These are phyloP conservation scores for Diaporthe citri DNA, from an alignment of 2,329 filamentous ascomycete species.

Conservation along the genomic window DNA sequence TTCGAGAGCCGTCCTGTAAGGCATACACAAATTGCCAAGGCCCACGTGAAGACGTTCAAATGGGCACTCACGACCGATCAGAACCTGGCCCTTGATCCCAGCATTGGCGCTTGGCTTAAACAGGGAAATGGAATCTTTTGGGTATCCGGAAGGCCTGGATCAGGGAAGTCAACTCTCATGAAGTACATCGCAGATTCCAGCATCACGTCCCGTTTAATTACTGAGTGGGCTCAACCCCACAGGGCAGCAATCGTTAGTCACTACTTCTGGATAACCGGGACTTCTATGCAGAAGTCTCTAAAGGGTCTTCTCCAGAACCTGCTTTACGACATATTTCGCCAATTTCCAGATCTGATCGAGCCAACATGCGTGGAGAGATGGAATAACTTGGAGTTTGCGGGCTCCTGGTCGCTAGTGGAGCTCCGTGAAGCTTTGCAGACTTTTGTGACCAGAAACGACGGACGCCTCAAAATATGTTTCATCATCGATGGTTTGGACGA, in stretches of 20 bases:
- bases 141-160: slow-evolving; percentile 32
- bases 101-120: slow-evolving; percentile 3
- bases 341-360: slow-evolving; percentile 20
- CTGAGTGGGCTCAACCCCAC: neutral
- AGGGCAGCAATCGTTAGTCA: slow-evolving; percentile 12
- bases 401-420: slow-evolving; percentile 16
- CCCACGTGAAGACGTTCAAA: slow-evolving; percentile 25
- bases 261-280: slow-evolving; percentile 35
- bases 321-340: slow-evolving; percentile 28
- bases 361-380: neutral
- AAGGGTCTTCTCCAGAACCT: slow-evolving; percentile 22
- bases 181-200: slow-evolving; percentile 17
- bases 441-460: neutral
- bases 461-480: slow-evolving; percentile 1
- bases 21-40: neutral
- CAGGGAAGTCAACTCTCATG: slow-evolving; percentile 32
- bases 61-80: slow-evolving; percentile 7
- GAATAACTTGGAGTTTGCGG: neutral
- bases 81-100: neutral
- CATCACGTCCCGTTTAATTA: neutral
- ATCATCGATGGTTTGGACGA: slow-evolving; percentile 32
- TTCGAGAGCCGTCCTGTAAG: neutral
- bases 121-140: slow-evolving; percentile 4
- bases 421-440: neutral
- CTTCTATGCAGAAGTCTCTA: slow-evolving; percentile 31